phyloP scores from a whole-genome alignment of 768 basidiomycete genomes.

The Pisolithus marmoratus region DNA sequence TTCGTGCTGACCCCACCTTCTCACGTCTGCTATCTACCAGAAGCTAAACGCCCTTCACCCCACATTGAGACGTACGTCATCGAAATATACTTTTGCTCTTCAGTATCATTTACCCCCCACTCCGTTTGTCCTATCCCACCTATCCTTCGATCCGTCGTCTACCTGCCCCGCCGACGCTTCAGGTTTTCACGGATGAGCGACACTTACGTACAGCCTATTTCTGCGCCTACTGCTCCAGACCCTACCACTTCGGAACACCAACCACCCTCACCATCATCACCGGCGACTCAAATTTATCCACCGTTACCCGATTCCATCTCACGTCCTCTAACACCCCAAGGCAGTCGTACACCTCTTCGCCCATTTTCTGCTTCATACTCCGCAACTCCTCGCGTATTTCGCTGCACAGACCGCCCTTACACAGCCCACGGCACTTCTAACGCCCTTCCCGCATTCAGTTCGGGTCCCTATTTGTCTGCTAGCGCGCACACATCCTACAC shows the following conservation, averaged over 20 bases:
- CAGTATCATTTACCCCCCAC: no score
- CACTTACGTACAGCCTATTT: background rate
- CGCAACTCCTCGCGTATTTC: background rate
- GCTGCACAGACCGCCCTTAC: conserved; percentile 16
- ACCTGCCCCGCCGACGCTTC: no score
- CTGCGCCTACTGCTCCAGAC: background rate
- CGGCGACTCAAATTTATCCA: conserved; percentile 8
- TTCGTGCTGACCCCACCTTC: no score
- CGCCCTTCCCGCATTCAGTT: background rate
- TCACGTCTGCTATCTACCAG: no score
- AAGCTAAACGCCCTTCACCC: no score
- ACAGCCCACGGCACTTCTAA: conserved; percentile 10
- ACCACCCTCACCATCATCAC: conserved; percentile 1
- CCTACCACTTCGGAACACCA: background rate
- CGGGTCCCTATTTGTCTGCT: conserved; percentile 29
- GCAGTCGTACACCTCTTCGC: conserved; percentile 9
- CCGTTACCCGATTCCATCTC: conserved; percentile 23
- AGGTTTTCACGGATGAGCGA: background rate
- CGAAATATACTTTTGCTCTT: no score
- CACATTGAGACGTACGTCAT: no score
- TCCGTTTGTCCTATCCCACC: no score
- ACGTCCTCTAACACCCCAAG: conserved; percentile 26
- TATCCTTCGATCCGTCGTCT: no score
- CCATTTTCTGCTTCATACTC: conserved; percentile 7
- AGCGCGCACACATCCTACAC: conserved; percentile 52